Conservation (phyloP, 441 rosid genomes). For the Populus hybrid region DNA sequence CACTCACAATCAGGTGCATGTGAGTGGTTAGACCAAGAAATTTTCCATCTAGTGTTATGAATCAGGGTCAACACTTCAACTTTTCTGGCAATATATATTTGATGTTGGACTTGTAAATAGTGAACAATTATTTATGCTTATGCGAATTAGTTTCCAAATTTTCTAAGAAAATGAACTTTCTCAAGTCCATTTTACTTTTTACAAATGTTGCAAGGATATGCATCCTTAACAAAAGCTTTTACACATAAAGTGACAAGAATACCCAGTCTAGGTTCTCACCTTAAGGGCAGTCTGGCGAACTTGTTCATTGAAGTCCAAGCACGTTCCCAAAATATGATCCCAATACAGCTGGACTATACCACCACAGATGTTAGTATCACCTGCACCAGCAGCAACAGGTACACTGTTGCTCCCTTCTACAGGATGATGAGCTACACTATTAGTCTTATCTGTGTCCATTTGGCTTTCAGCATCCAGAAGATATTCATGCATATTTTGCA, state of each 20-base stretch:
- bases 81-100: not conserved
- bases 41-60: not conserved
- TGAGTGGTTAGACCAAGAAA: not conserved
- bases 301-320: constrained; percentile 83
- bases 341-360: constrained; percentile 98
- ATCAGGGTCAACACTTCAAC: not conserved
- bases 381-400: constrained; percentile 99
- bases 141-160: not conserved
- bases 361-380: constrained; percentile 98
- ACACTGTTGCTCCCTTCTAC: constrained; percentile 62
- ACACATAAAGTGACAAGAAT: not conserved
- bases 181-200: not conserved
- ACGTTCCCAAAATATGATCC: constrained; percentile 86
- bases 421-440: constrained; percentile 34
- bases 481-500: constrained; percentile 93
- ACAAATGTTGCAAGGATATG: not conserved
- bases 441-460: constrained; percentile 70
- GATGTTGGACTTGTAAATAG: not conserved
- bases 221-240: not conserved
- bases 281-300: constrained; percentile 91
- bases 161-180: not conserved
- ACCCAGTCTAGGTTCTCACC: constrained; percentile 42
- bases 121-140: not conserved
- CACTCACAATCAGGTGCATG: not conserved
- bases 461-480: constrained; percentile 97